Conservation (phyloP, 148 eudicot species). For the Fagopyrum homotropicum region DNA sequence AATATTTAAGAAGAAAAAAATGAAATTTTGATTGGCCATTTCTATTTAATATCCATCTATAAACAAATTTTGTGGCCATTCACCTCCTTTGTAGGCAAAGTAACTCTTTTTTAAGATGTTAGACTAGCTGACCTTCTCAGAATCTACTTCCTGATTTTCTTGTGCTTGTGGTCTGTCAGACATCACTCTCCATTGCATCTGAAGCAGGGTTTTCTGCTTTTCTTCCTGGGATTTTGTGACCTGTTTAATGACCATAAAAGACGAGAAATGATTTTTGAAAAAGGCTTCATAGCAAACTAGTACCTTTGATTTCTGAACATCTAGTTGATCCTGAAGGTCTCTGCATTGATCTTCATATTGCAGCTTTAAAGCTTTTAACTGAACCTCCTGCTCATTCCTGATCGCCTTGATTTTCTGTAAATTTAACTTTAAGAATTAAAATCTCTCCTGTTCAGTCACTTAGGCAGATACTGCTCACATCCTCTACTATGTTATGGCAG, state of each 20-base stretch:
- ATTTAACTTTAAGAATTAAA: background rate
- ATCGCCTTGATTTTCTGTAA: constrained; percentile 55
- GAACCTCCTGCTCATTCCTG: constrained; percentile 75
- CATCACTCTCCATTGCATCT: constrained; percentile 97
- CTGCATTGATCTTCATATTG: constrained; percentile 73
- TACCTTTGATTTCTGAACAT: constrained; percentile 75
- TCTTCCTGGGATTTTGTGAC: constrained; percentile 50
- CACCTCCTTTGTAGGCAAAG: background rate
- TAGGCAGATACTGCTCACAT: constrained; percentile 4
- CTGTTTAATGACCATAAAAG: constrained; percentile 17
- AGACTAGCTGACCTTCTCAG: constrained; percentile 50
- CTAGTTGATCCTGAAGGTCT: constrained; percentile 84
- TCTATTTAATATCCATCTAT: background rate
- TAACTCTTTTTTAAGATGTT: background rate
- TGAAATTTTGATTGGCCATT: background rate
- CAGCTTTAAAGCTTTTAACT: constrained; percentile 59
- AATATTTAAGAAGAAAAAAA: background rate
- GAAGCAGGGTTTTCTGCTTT: constrained; percentile 77
- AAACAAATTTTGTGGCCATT: background rate
- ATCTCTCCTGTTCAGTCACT: background rate
- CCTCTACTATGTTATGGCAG: background rate
- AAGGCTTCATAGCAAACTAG: background rate
- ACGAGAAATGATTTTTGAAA: background rate
- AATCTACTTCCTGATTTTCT: constrained; percentile 87
- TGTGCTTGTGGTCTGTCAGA: constrained; percentile 71